Conservation (phyloP, 2,329 filamentous ascomycete genomes). For the Ceratocystis cubensis region DNA sequence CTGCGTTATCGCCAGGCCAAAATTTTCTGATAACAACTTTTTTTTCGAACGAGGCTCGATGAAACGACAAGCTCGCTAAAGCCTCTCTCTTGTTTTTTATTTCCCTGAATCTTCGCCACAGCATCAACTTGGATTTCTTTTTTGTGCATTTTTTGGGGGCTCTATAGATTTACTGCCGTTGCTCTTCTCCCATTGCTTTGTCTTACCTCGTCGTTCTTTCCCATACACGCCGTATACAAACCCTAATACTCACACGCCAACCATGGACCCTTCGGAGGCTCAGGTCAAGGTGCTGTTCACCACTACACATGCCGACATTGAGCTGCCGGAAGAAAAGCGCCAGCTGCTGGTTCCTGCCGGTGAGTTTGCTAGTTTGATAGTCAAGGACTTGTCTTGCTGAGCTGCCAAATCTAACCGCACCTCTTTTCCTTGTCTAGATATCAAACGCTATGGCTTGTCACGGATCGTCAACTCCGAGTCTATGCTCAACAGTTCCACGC, state of each 20-base stretch:
- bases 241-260: slow-evolving; percentile 13
- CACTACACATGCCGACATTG: slow-evolving; percentile 48
- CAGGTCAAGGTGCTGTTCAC: slow-evolving; percentile 58
- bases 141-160: neutral
- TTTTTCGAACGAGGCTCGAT: neutral
- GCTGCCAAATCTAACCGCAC: neutral
- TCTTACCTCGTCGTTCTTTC: neutral
- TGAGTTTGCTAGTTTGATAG: slow-evolving; percentile 25
- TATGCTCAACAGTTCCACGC: slow-evolving; percentile 51
- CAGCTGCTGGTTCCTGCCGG: slow-evolving; percentile 51
- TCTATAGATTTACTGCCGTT: neutral
- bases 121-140: neutral
- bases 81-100: neutral
- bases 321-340: slow-evolving; percentile 49
- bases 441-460: slow-evolving; percentile 58
- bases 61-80: neutral
- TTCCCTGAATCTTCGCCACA: neutral
- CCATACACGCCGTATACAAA: neutral
- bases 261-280: slow-evolving; percentile 33
- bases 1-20: slow-evolving; percentile 17
- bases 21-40: slow-evolving; percentile 20
- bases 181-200: neutral
- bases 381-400: slow-evolving; percentile 3
- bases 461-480: slow-evolving; percentile 59
- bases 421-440: slow-evolving; percentile 34